A percentile compares a stretch with the other conserved stretches of the same genome.
phyloP scores from a whole-genome alignment of 495 filamentous ascomycete genomes.

The Amphirosellinia nigrospora region DNA sequence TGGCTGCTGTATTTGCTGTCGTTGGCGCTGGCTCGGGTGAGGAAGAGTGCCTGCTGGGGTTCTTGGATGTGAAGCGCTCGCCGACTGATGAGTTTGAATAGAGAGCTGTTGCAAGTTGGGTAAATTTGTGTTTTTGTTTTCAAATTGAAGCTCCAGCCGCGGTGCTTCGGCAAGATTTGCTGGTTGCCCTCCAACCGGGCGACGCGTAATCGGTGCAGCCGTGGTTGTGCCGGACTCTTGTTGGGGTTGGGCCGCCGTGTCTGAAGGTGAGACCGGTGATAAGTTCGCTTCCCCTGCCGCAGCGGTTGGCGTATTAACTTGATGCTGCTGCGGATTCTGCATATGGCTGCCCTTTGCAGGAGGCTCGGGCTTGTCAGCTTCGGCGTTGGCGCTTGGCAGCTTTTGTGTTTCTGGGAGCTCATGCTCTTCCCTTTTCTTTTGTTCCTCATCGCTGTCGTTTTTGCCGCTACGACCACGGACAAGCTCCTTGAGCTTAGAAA shows the following conservation, averaged over 20 bases:
- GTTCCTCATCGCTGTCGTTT: neutral
- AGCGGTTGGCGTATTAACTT: constrained; percentile 2
- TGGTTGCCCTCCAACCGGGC: constrained; percentile 26
- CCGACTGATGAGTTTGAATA: neutral
- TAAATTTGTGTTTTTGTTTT: neutral
- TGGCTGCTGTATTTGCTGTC: neutral
- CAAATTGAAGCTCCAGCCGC: neutral
- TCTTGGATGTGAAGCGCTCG: neutral
- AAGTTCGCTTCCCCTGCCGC: constrained; percentile 6
- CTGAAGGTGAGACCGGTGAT: constrained; percentile 20
- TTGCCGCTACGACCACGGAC: constrained; percentile 11
- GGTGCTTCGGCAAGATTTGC: neutral
- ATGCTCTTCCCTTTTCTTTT: neutral
- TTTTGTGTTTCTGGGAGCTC: constrained; percentile 6
- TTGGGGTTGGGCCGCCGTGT: constrained; percentile 30
- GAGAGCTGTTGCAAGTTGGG: neutral
- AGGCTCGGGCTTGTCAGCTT: constrained; percentile 9
- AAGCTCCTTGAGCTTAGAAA: constrained; percentile 24
- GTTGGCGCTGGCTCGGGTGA: constrained; percentile 8
- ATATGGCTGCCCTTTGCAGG: neutral
- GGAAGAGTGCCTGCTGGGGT: constrained; percentile 4
- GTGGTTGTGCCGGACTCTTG: constrained; percentile 26
- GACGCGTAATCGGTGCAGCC: constrained; percentile 28
- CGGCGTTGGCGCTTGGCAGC: neutral
- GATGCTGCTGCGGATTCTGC: constrained; percentile 7